Conservation (phyloP, 345 rosid genomes). For the Draba incana region DNA sequence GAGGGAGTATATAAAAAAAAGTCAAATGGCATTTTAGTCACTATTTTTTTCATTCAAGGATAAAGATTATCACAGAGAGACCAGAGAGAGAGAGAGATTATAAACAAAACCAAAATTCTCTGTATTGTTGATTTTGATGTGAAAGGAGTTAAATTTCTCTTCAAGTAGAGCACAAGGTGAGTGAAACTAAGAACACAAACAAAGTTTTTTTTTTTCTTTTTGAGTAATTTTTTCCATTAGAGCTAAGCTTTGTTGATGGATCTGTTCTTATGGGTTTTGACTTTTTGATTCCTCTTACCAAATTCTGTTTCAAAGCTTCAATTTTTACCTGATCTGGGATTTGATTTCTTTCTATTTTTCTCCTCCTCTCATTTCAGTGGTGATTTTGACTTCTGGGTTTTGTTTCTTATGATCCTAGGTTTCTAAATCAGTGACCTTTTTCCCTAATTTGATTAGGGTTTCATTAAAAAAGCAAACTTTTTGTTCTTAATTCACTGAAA, state of each 20-base stretch:
- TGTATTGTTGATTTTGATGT: slow-evolving; percentile 25
- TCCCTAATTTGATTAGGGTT: slow-evolving; percentile 8
- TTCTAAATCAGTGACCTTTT: slow-evolving; percentile 31
- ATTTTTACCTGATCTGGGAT: slow-evolving; percentile 26
- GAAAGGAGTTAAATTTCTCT: slow-evolving; percentile 20
- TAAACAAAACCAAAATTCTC: slow-evolving; percentile 11
- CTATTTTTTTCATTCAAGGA: not conserved
- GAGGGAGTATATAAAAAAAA: slow-evolving; percentile 28
- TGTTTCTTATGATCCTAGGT: slow-evolving; percentile 31
- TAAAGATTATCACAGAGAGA: slow-evolving; percentile 14
- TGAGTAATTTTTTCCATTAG: not conserved
- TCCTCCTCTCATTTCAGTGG: slow-evolving; percentile 12
- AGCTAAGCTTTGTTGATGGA: slow-evolving; percentile 21
- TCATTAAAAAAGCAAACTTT: slow-evolving; percentile 9
- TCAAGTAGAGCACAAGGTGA: slow-evolving; percentile 19
- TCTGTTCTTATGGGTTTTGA: slow-evolving; percentile 35
- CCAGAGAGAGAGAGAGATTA: not conserved
- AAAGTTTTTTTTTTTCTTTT: not conserved
- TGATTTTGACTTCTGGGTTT: slow-evolving; percentile 36
- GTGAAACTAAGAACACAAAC: slow-evolving; percentile 21
- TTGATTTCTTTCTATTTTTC: slow-evolving; percentile 2
- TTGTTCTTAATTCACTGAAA: not conserved
- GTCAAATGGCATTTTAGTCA: slow-evolving; percentile 40
- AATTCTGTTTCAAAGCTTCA: not conserved
- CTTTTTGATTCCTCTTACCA: slow-evolving; percentile 31